Evolutionary conservation across 352 stramenopile species (phyloP), one percentile per base, ranked within the genome.

Genomic region (Phytophthora uliginosa): DNA sequence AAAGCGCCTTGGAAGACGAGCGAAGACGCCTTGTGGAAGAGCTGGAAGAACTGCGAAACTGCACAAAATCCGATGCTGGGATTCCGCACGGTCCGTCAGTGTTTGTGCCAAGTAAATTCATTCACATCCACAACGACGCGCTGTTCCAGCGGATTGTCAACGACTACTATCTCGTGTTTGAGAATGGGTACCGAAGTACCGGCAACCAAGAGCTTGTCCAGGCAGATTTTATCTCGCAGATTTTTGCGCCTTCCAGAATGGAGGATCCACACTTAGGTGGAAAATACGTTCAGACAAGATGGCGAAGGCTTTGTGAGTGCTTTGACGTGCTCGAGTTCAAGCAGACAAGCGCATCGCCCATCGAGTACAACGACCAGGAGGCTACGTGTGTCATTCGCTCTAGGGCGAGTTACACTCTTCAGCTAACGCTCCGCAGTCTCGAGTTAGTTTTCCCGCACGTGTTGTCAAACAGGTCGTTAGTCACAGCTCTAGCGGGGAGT

Each of bases 311-410:
- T 20, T 59, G 56, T 1, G 28, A 56, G 22, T 47, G 36, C 53
- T 70, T 77, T 36, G 38, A 65, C 26, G 51, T 76, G 13, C 63
- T 77, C 3, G 58, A 26, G 8, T 73, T 73, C 28, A n/a, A 53
- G 10, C 63, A 58, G 40, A 63, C 18, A 10, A 53, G 22, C 31
- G 28, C 59, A 12, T 24, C 53, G 2, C 22, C 48, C 6, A 22
- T 72, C 18, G 63, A 68, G 51, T 48, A 31, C n/a, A 54, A 63
- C 20, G 50, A 40, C 8, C 34, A 59, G 22, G 63, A 48, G 38
- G 26, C 56, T 15, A 50, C 57, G 20, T 68, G 56, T 24, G 56
- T 65, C 18, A n/a, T 65, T 17, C 58, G 54, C 45, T 55, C 70
- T 24, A 69, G 34, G 2, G 58, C 64, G 2, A 51, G 45, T 48